Evolutionary conservation across 805 yeast genomes (phyloP), one percentile per base, ranked within the genome.

Genomic region (Candida ipomoeae): DNA sequence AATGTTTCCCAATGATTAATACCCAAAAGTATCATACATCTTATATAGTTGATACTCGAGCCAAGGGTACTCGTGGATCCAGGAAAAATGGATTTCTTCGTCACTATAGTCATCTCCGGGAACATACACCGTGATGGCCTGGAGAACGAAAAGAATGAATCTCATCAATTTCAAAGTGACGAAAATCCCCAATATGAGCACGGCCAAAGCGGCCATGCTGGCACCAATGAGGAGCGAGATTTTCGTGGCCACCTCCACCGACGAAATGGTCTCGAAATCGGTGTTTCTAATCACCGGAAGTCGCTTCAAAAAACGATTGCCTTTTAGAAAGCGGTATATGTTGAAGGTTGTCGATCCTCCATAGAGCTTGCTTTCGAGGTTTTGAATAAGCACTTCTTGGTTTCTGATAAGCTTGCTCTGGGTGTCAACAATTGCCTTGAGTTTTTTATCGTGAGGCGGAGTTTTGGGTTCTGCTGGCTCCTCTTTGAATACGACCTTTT

Each of bases 21-120:
- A 53, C 20, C 57, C 55, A 5, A 44, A 29, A 50, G 50, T 46
- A 26, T 57, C 58, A 15, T 32, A 34, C 18, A 56, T 7, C 40
- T 40, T 46, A 43, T 57, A 56, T 18, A 41, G 18, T 38, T 47
- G 49, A 40, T 56, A 57, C 44, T 58, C 61, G n/a, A 58, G 44
- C 46, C 55, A 46, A 14, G 58, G 60, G 18, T 48, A 45, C 18
- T 53, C 53, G 36, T 48, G 50, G 34, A 55, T 26, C 55, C 56
- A 52, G 21, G 59, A 48, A 40, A 52, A 36, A 5, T 36, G 46
- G 18, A 44, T 17, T 21, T 23, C 33, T 13, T 36, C 40, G n/a
- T 44, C 46, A 40, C 40, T 23, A 35, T 44, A 34, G 33, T 26
- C 46, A n/a, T n/a, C 7, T 15, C 15, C 40, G 2, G 40, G 17